Evolutionary conservation across 495 filamentous ascomycete species (phyloP), one percentile per base, ranked within the genome.

Genomic region (Penicillium flavigenum): DNA sequence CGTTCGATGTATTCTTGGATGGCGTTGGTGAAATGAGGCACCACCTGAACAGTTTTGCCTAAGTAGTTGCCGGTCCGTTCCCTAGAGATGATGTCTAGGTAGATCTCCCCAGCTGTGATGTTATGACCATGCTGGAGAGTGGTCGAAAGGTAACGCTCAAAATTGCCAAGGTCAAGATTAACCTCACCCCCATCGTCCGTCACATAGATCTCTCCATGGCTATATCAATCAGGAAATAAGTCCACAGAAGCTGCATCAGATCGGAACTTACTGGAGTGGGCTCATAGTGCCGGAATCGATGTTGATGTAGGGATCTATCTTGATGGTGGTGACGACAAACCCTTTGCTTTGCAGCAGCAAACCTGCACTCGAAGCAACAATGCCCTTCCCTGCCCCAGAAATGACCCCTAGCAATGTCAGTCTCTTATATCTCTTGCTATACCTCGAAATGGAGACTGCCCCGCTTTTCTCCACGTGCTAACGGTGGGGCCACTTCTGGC

Each of bases 31-130:
- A 96, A 72, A 68, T 96, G 92, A 1, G 91, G 92, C 20, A 96
- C 91, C 3, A 95, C 87, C 71, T 96, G 92, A 19, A 96, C 91
- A 1, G 92, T 96, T 63, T 86, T 85, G 53, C 92, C 92, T 5
- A 96, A 81, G 62, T 96, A 96, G 63, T 89, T 82, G 27, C 92
- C 92, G 34, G 74, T 72, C 41, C 91, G 79, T 71, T 96, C 86
- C 57, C 76, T 78, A 64, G 86, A 76, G 53, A 95, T 91, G 22
- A 96, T 92, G 54, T 86, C 80, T 64, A 88, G 78, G 71, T 94
- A 96, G 57, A 96, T 88, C 79, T 96, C 96, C 54, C 92, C 92
- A 7, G 91, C 95, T 3, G 92, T 97, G 74, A 97, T 94, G 69
- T 96, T 96, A 75, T 90, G 88, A 56, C 93, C 90, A 22, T 84